These are phyloP conservation scores for Boletus pseudopeckii DNA, from an alignment of 768 basidiomycete genomes.

Conservation along the genomic window DNA sequence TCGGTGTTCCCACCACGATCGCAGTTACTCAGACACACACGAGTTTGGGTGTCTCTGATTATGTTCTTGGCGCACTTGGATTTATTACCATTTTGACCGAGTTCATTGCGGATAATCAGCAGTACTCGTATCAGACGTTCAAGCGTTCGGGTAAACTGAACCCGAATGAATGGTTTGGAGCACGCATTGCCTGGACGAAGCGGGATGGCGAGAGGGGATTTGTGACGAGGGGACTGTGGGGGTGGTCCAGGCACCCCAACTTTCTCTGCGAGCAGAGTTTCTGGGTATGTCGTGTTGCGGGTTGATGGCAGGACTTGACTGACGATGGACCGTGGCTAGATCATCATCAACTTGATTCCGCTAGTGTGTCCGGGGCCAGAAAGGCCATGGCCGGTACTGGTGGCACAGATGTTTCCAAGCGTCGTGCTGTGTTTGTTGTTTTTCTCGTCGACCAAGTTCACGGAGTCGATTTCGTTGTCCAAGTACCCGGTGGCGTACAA, in stretches of 20 bases:
- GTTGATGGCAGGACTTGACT: neutral
- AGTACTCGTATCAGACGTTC: constrained; percentile 78
- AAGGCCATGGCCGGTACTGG: constrained; percentile 24
- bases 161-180: constrained; percentile 57
- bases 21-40: constrained; percentile 54
- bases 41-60: constrained; percentile 56
- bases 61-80: constrained; percentile 54
- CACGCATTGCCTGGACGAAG: constrained; percentile 62
- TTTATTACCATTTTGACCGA: constrained; percentile 63
- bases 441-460: constrained; percentile 71
- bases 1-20: constrained; percentile 59
- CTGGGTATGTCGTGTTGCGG: constrained; percentile 52
- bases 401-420: constrained; percentile 50
- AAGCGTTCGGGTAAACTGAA: constrained; percentile 49
- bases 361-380: constrained; percentile 42
- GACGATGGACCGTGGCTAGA: constrained; percentile 35
- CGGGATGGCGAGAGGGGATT: constrained; percentile 79
- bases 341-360: constrained; percentile 67
- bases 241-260: constrained; percentile 88
- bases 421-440: constrained; percentile 68
- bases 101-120: constrained; percentile 88
- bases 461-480: constrained; percentile 70
- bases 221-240: constrained; percentile 80
- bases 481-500: constrained; percentile 74
- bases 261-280: constrained; percentile 87